Evolutionary conservation across 805 yeast species (phyloP), one percentile per base, ranked within the genome.

Genomic region (Schwanniomyces occidentalis): DNA sequence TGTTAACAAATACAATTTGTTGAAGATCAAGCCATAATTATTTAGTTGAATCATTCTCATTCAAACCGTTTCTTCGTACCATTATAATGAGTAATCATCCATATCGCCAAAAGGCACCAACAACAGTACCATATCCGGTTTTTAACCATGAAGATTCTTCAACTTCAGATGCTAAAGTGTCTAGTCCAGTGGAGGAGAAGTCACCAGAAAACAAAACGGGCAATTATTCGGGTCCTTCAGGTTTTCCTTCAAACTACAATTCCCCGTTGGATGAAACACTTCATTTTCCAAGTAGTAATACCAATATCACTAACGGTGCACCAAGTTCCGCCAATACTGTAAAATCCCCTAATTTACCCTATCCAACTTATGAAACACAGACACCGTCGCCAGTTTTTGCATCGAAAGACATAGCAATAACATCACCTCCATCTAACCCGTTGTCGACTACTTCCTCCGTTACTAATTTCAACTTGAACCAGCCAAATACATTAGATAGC

Each of bases 381-480:
- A 51, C 61, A 8, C 61, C 63, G 9, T 61, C 65, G 3, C 57
- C 61, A 10, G 55, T 51, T 5, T 51, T 54, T 45, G 44, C 56
- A 23, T 33, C 45, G 32, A 23, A 42, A 24, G 27, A 23, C 29
- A n/a, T n/a, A n/a, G n/a, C n/a, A n/a, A n/a, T 20, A 30, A 27
- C 13, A 12, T 53, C 61, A 8, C 66, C 68, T 2, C 45, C 51
- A 8, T 56, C 62, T 23, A 50, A 50, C 28, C 56, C 63, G 2
- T 34, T 56, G 16, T 58, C 65, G 17, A 51, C 67, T 9, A 50
- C 63, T 8, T 62, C 68, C 1, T 61, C 68, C 8, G 60, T 62
- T 5, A 61, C 68, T 16, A 63, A 64, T 44, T 46, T 64, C 32
- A 57, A 57, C 40, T 39, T 56, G 36, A 46, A 16, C 19, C 38